Conservation (phyloP, 129 eudicot species). For the Silybum marianum region DNA sequence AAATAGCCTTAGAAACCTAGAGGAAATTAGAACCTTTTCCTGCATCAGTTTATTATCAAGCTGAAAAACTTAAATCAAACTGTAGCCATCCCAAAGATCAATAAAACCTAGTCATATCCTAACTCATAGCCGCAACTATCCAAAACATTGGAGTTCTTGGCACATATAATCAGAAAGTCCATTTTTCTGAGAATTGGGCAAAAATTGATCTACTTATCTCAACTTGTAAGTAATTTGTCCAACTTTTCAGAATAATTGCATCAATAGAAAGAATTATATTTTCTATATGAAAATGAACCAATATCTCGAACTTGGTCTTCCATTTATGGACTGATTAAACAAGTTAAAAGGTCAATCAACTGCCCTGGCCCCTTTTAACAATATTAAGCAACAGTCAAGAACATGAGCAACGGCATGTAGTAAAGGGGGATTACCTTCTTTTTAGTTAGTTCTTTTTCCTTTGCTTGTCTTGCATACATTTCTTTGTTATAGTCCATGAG, state of each 20-base stretch:
- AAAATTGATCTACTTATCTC: neutral
- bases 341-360: neutral
- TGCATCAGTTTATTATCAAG: neutral
- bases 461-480: constrained; percentile 43
- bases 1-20: neutral
- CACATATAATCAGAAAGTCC: neutral
- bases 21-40: neutral
- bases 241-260: neutral
- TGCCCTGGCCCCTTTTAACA: neutral
- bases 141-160: neutral
- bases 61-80: neutral
- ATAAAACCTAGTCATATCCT: neutral
- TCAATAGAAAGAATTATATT: neutral
- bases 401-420: neutral
- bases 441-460: constrained; percentile 63
- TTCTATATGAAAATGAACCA: no score
- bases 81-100: neutral
- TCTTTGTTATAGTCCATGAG: constrained; percentile 69
- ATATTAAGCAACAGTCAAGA: neutral
- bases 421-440: constrained; percentile 41
- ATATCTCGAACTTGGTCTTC: no score
- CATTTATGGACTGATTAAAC: neutral
- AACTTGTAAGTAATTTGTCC: neutral
- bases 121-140: neutral
- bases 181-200: neutral